Evolutionary conservation across 2,329 filamentous ascomycete genomes (phyloP).

Genomic region (Penicillium nordicum): DNA sequence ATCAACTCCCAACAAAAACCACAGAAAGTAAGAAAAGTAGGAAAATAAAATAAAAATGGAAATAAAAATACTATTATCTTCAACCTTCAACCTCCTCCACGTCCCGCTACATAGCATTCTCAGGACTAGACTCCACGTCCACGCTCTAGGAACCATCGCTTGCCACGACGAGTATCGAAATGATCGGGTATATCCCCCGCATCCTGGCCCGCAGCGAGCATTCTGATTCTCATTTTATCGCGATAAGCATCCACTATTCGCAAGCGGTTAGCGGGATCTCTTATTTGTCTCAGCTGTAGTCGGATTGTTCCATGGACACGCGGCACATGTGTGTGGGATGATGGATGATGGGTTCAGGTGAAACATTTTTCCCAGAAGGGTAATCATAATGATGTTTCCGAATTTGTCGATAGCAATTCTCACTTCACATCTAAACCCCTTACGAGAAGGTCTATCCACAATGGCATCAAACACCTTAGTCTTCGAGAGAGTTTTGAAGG

Average conservation of each 20-base stretch:
- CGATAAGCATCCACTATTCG: conserved; percentile 82
- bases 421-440: too few species aligned
- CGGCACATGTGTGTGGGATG: not conserved
- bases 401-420: too few species aligned
- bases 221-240: conserved; percentile 81
- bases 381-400: too few species aligned
- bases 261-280: conserved; percentile 8
- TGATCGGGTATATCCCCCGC: conserved; percentile 71
- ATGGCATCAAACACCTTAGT: too few species aligned
- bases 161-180: conserved; percentile 84
- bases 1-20: not conserved
- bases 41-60: not conserved
- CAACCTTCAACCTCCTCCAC: conserved; percentile 40
- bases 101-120: conserved; percentile 31
- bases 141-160: conserved; percentile 66
- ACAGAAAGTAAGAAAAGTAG: not conserved
- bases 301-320: conserved; percentile 6
- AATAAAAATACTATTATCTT: not conserved
- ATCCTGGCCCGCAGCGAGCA: conserved; percentile 75
- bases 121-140: conserved; percentile 15
- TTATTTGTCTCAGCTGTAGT: not conserved
- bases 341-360: not conserved
- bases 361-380: not conserved
- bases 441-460: too few species aligned
- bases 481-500: too few species aligned